Evolutionary conservation across 331 rosid species (phyloP).

Genomic region (Ulmus americana): DNA sequence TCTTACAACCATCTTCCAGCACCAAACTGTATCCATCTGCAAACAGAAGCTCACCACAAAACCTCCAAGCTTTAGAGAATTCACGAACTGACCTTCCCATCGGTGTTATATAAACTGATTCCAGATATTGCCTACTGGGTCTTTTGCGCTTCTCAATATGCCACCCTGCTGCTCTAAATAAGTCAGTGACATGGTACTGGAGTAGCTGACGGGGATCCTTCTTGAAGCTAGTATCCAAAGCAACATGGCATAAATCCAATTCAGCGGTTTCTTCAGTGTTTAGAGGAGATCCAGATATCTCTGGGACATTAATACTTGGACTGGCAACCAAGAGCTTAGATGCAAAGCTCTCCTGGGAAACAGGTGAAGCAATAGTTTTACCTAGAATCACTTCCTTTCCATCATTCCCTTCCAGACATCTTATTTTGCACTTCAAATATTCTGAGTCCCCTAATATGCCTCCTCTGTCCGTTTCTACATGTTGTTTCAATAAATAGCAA

Average conservation of each 20-base stretch:
- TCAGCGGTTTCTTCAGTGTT: constrained; percentile 46
- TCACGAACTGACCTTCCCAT: constrained; percentile 68
- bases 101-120: constrained; percentile 72
- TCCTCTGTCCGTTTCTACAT: constrained; percentile 31
- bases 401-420: constrained; percentile 34
- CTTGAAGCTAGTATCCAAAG: constrained; percentile 34
- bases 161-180: constrained; percentile 77
- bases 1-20: constrained; percentile 37
- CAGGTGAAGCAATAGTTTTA: constrained; percentile 70
- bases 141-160: constrained; percentile 67
- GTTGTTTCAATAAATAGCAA: constrained; percentile 55
- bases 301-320: constrained; percentile 37
- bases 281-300: constrained; percentile 47
- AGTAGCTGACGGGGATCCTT: constrained; percentile 62
- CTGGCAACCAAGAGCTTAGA: constrained; percentile 55
- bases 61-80: constrained; percentile 77
- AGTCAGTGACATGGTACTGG: constrained; percentile 44
- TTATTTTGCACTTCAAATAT: constrained; percentile 35
- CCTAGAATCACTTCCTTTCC: constrained; percentile 39
- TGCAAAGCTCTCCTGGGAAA: constrained; percentile 80
- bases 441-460: constrained; percentile 28
- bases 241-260: constrained; percentile 30
- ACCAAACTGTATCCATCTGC: constrained; percentile 35
- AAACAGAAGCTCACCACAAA: constrained; percentile 68
- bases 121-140: constrained; percentile 54